Conservation (phyloP, 306 rosid genomes). For the Malus asiatica region DNA sequence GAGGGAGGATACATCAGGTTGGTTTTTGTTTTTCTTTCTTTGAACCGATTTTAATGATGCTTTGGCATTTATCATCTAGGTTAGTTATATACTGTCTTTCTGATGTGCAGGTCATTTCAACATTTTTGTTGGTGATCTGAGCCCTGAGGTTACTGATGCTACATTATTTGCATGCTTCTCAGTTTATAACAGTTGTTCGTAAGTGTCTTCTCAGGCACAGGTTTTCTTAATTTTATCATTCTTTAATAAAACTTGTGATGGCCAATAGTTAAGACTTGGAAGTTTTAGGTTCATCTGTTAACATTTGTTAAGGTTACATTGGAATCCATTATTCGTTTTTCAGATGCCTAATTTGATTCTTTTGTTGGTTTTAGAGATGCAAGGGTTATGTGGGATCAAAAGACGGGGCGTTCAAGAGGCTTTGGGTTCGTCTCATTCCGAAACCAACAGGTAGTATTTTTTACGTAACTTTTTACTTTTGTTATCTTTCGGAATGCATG, state of each 20-base stretch:
- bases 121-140: conserved; percentile 97
- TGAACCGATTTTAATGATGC: background rate
- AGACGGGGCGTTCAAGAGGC: conserved; percentile 96
- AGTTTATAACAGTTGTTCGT: conserved; percentile 91
- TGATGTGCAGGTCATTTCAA: conserved; percentile 78
- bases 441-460: conserved; percentile 61
- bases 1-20: conserved; percentile 99
- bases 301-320: background rate
- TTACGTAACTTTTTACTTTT: background rate
- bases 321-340: background rate
- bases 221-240: background rate
- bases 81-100: conserved; percentile 7
- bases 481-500: background rate
- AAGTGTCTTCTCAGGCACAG: conserved; percentile 40
- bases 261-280: background rate
- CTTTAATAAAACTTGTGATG: background rate
- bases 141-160: conserved; percentile 98
- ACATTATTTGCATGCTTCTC: conserved; percentile 93
- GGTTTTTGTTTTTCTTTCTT: conserved; percentile 21
- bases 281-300: background rate
- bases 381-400: conserved; percentile 99
- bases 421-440: conserved; percentile 98
- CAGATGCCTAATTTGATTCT: background rate
- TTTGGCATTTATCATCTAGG: conserved; percentile 2
- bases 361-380: conserved; percentile 67